A percentile compares a stretch with the other conserved stretches of the same genome.
Evolutionary conservation across 805 yeast species (phyloP).

Genomic region (Starmerella cellae): DNA sequence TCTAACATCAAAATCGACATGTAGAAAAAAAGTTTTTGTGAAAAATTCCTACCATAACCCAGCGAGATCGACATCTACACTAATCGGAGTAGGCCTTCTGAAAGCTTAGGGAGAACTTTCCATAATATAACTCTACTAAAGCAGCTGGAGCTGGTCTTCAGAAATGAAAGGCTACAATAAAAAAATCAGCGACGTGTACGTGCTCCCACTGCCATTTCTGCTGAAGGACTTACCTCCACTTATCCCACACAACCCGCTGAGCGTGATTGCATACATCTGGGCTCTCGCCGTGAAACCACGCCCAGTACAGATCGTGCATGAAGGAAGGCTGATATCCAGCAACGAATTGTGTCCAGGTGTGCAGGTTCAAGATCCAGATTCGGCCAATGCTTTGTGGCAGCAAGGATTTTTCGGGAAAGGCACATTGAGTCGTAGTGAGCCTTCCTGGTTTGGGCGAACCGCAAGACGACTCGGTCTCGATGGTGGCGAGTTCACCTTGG

Average conservation of each 20-base stretch:
- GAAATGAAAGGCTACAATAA: slow-evolving; percentile 13
- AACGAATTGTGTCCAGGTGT: slow-evolving; percentile 25
- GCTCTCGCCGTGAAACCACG: slow-evolving; percentile 17
- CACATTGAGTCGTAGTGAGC: slow-evolving; percentile 74
- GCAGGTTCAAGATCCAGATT: slow-evolving; percentile 25
- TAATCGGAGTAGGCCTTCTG: too few species aligned
- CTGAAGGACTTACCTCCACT: slow-evolving; percentile 39
- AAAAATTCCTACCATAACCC: too few species aligned
- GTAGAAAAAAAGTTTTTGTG: too few species aligned
- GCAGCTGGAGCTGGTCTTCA: background rate
- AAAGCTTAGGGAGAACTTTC: too few species aligned
- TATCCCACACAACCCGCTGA: slow-evolving; percentile 53
- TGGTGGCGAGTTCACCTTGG: slow-evolving; percentile 33
- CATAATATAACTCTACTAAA: background rate
- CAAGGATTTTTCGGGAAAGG: slow-evolving; percentile 94
- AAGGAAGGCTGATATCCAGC: slow-evolving; percentile 13
- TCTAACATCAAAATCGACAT: too few species aligned
- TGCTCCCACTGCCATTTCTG: slow-evolving; percentile 44
- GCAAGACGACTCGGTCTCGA: slow-evolving; percentile 39
- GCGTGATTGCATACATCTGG: slow-evolving; percentile 40
- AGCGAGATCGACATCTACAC: too few species aligned
- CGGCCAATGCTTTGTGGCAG: slow-evolving; percentile 55
- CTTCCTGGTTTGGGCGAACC: slow-evolving; percentile 73
- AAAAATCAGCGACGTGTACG: slow-evolving; percentile 14
- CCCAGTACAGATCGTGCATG: slow-evolving; percentile 16